Evolutionary conservation across 768 basidiomycete species (phyloP).

Genomic region (Agaricus sinodeliciosus): DNA sequence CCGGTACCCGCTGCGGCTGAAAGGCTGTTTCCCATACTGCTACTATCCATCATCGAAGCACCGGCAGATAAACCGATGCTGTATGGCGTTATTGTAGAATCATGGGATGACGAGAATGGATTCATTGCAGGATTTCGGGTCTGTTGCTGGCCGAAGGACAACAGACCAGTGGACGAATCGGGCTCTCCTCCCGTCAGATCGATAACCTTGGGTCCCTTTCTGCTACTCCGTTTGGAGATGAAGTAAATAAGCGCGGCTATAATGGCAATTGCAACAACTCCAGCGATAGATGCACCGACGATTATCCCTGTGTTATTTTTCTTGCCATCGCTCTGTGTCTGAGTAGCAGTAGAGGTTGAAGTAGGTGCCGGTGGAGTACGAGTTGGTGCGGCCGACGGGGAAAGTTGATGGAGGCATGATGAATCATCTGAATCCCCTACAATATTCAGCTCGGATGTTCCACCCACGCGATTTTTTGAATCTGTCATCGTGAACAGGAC

Average conservation of each 20-base stretch:
- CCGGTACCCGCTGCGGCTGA: not conserved
- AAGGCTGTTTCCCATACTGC: not conserved
- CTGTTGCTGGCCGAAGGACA: conserved; percentile 9
- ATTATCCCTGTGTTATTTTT: conserved; percentile 10
- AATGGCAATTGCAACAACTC: conserved; percentile 9
- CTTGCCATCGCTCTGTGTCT: not conserved
- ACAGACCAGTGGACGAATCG: conserved; percentile 2
- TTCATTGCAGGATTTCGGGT: not conserved
- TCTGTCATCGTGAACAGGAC: conserved; percentile 20
- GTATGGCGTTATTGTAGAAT: not conserved
- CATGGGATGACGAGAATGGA: conserved; percentile 1
- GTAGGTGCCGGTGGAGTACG: not conserved
- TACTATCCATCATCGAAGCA: not conserved
- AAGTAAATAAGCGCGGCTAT: conserved; percentile 10
- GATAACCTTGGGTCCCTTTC: conserved; percentile 3
- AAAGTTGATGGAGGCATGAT: conserved; percentile 14
- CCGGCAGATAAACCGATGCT: not conserved
- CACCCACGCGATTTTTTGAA: conserved; percentile 18
- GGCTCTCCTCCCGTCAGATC: conserved; percentile 7
- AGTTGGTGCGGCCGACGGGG: conserved; percentile 6
- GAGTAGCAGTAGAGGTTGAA: not conserved
- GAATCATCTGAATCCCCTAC: conserved; percentile 17
- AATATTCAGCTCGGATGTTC: conserved; percentile 16
- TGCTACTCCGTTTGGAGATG: conserved; percentile 12
- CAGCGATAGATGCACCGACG: conserved; percentile 14